These are phyloP conservation scores for Zygosaccharomyces sapae DNA, from an alignment of 1,139 yeast genomes.

Conservation along the genomic window DNA sequence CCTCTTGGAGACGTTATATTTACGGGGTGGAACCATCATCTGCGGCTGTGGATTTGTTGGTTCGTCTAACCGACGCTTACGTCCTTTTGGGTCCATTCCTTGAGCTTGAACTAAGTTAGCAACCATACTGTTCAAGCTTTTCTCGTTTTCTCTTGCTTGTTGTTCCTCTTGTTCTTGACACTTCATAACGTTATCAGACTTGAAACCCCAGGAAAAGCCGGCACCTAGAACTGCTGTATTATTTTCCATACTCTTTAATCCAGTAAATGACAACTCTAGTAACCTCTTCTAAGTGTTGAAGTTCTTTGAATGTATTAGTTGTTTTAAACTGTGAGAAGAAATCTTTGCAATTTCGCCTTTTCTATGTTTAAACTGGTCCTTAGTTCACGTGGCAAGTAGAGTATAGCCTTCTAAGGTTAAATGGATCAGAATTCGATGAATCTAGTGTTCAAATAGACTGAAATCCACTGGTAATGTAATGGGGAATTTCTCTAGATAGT, in stretches of 20 bases:
- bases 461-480: neutral
- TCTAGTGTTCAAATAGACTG: neutral
- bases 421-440: neutral
- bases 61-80: slow-evolving; percentile 7
- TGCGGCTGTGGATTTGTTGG: slow-evolving; percentile 1
- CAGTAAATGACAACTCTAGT: slow-evolving; percentile 24
- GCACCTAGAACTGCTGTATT: slow-evolving; percentile 14
- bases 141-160: slow-evolving; percentile 2
- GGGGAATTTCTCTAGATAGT: neutral
- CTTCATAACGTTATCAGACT: slow-evolving; percentile 13
- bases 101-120: slow-evolving; percentile 2
- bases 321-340: slow-evolving; percentile 3
- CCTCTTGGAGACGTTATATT: slow-evolving; percentile 14
- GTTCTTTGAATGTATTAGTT: neutral
- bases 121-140: neutral
- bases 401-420: neutral
- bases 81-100: slow-evolving; percentile 4
- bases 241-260: slow-evolving; percentile 2
- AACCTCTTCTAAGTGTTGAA: slow-evolving; percentile 23
- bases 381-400: neutral
- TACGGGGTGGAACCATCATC: slow-evolving; percentile 1
- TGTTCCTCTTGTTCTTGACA: slow-evolving; percentile 7
- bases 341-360: slow-evolving; percentile 5
- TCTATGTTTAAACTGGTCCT: neutral
- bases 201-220: slow-evolving; percentile 35